Conservation (phyloP, 2,329 filamentous ascomycete species). For the Penicillium freii region DNA sequence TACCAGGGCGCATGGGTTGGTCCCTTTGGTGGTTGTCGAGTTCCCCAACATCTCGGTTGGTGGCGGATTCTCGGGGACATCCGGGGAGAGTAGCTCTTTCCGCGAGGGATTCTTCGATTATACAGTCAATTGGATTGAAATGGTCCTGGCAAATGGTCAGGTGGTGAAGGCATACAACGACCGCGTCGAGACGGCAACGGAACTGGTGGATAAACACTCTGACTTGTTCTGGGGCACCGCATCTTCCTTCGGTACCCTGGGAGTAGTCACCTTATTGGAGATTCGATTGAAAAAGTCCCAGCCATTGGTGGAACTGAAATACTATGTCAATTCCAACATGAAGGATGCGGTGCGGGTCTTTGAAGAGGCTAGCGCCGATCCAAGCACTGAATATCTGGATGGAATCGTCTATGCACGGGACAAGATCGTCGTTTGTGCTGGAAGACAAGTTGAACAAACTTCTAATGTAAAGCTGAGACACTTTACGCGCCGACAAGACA, state of each 20-base stretch:
- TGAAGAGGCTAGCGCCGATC: constrained; percentile 44
- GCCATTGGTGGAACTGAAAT: constrained; percentile 61
- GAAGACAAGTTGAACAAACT: constrained; percentile 53
- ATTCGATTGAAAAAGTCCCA: constrained; percentile 56
- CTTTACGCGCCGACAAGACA: constrained; percentile 61
- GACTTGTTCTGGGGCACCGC: constrained; percentile 62
- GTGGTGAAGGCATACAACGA: constrained; percentile 49
- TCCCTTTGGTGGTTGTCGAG: constrained; percentile 68
- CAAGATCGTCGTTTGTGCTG: constrained; percentile 60
- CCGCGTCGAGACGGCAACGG: background rate
- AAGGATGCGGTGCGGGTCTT: constrained; percentile 52
- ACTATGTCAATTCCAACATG: constrained; percentile 54
- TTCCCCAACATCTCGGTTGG: constrained; percentile 69
- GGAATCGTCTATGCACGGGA: constrained; percentile 61
- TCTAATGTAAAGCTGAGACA: constrained; percentile 38
- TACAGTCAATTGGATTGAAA: constrained; percentile 61
- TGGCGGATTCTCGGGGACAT: constrained; percentile 65
- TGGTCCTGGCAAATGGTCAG: constrained; percentile 60
- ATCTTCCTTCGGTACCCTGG: constrained; percentile 60
- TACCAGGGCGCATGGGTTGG: constrained; percentile 54
- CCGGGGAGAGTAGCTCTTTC: constrained; percentile 66
- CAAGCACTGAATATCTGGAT: constrained; percentile 64
- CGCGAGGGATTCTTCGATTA: constrained; percentile 65
- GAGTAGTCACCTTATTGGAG: constrained; percentile 61
- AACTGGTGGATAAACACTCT: constrained; percentile 38